Percentiles rank a stretch among this genome's conserved stretches.
phyloP scores from a whole-genome alignment of 805 yeast genomes.

The Saccharomycopsis oosterbeekiorum region DNA sequence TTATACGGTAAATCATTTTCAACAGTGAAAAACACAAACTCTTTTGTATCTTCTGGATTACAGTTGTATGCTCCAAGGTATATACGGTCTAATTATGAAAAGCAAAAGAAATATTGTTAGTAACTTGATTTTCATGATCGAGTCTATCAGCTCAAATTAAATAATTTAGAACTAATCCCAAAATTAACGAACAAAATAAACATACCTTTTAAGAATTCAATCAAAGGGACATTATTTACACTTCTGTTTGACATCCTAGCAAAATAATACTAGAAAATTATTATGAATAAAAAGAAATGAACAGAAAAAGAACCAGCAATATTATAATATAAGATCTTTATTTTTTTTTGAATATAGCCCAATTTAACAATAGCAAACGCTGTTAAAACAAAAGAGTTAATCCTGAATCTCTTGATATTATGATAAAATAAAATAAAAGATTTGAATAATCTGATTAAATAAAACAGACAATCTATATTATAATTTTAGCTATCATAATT shows the following conservation, averaged over 20 bases:
- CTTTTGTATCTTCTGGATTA: conserved; percentile 66
- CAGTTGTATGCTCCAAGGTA: conserved; percentile 85
- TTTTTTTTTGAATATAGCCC: not conserved
- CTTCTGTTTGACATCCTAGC: not conserved
- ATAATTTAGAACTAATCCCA: not conserved
- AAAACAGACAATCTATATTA: not conserved
- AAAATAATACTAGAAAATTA: not conserved
- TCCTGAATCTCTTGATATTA: too few relatives aligned
- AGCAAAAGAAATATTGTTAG: not conserved
- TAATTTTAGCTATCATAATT: too few relatives aligned
- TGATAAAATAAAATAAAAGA: too few relatives aligned
- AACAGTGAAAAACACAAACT: conserved; percentile 77
- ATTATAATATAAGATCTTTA: too few relatives aligned
- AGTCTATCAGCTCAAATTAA: not conserved
- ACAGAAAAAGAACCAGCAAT: not conserved
- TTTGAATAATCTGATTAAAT: not conserved
- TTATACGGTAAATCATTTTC: conserved; percentile 90
- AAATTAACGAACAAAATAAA: not conserved
- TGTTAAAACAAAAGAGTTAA: too few relatives aligned
- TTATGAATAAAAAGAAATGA: not conserved
- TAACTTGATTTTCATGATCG: not conserved
- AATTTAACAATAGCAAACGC: too few relatives aligned
- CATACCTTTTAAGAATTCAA: conserved; percentile 17
- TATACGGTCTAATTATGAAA: conserved; percentile 40
- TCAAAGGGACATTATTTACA: conserved; percentile 2